Evolutionary conservation across 1,284 basidiomycete genomes (phyloP).

Genomic region (Irpex rosettiformis): DNA sequence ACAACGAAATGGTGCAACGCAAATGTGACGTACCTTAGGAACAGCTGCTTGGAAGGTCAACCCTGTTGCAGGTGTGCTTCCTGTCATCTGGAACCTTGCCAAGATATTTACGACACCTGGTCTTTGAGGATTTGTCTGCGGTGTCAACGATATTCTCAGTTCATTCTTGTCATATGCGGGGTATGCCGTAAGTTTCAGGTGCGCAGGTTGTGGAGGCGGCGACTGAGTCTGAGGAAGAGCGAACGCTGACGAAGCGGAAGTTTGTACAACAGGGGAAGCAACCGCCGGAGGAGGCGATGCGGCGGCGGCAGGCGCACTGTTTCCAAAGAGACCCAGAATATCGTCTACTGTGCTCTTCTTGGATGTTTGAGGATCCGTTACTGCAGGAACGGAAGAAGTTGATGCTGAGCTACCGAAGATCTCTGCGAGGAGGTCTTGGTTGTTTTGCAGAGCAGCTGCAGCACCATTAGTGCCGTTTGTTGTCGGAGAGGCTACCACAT

Average conservation of each 20-base stretch:
- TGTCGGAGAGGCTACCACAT: conserved; percentile 43
- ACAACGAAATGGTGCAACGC: conserved; percentile 12
- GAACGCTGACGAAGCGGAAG: conserved; percentile 29
- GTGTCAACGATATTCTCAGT: conserved; percentile 86
- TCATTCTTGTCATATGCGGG: conserved; percentile 91
- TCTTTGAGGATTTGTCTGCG: conserved; percentile 73
- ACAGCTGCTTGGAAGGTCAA: conserved; percentile 98
- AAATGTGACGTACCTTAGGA: conserved; percentile 70
- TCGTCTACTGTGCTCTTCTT: conserved; percentile 76
- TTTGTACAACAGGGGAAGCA: conserved; percentile 18
- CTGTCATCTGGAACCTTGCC: conserved; percentile 80
- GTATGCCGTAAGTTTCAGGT: conserved; percentile 66
- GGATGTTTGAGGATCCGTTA: conserved; percentile 40
- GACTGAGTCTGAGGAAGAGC: conserved; percentile 35
- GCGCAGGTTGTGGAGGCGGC: conserved; percentile 34
- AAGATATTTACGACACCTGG: conserved; percentile 89
- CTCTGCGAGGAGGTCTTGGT: conserved; percentile 89
- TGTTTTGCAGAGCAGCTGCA: conserved; percentile 53
- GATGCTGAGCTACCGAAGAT: conserved; percentile 76
- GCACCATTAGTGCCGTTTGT: conserved; percentile 32
- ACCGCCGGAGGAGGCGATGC: conserved; percentile 19
- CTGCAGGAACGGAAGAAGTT: conserved; percentile 31
- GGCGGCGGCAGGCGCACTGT: conserved; percentile 28
- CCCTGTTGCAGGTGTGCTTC: conserved; percentile 46
- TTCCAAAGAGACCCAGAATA: conserved; percentile 88